These are phyloP conservation scores for Eucalyptus pauciflora DNA, from an alignment of 345 rosid species.

Conservation along the genomic window DNA sequence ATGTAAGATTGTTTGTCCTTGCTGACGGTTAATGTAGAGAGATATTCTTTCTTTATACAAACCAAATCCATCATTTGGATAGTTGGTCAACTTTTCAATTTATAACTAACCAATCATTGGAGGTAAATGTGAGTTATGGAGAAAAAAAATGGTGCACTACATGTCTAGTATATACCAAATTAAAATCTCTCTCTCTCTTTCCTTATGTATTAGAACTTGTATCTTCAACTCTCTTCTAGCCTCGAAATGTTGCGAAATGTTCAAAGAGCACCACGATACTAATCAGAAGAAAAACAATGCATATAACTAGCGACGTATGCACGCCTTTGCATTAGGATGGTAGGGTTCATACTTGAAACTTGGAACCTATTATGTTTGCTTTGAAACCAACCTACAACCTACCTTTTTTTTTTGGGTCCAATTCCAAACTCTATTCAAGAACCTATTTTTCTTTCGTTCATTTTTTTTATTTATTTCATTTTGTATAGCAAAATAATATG, in stretches of 20 bases:
- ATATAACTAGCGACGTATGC: fast-evolving
- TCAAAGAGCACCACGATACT: not conserved
- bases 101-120: not conserved
- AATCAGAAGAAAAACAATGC: not conserved
- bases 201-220: not conserved
- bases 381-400: fast-evolving
- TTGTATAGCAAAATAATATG: too few relatives aligned
- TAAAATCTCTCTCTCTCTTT: too few relatives aligned
- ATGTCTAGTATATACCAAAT: not conserved
- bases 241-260: not conserved
- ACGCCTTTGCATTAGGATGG: not conserved
- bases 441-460: too few relatives aligned
- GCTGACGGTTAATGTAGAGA: not conserved
- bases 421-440: not conserved
- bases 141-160: not conserved
- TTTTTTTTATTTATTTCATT: too few relatives aligned
- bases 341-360: not conserved
- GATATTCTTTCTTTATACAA: not conserved
- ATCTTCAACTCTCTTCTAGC: not conserved
- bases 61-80: not conserved
- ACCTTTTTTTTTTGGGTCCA: not conserved
- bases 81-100: not conserved
- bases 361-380: fast-evolving
- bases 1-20: not conserved
- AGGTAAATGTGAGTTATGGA: not conserved